Conservation (phyloP, 495 filamentous ascomycete species). For the Staphylotrichum tortipilum region DNA sequence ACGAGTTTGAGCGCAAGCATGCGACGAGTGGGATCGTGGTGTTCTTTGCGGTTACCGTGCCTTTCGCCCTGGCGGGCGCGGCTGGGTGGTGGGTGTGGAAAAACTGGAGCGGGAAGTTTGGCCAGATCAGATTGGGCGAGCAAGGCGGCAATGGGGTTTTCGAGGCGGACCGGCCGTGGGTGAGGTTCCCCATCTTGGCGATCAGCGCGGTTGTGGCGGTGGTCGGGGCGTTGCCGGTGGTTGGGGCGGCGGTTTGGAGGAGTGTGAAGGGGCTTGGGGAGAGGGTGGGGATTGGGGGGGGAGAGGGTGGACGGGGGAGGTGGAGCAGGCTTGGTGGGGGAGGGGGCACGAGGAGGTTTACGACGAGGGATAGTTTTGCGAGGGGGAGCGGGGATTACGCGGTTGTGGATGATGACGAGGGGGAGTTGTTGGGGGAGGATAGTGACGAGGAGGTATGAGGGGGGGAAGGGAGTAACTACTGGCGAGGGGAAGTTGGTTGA, state of each 20-base stretch:
- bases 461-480: too few species aligned
- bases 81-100: conserved; percentile 80
- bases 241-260: conserved; percentile 60
- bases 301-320: conserved; percentile 28
- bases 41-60: conserved; percentile 75
- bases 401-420: conserved; percentile 84
- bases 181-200: conserved; percentile 66
- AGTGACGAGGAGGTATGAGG: conserved; percentile 77
- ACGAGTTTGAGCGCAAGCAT: conserved; percentile 66
- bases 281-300: conserved; percentile 29
- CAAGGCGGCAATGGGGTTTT: conserved; percentile 36
- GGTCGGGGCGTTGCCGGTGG: conserved; percentile 69
- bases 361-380: conserved; percentile 75
- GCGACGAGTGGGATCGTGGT: conserved; percentile 60
- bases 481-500: background rate
- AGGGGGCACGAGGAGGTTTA: conserved; percentile 55
- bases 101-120: conserved; percentile 85
- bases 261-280: conserved; percentile 41
- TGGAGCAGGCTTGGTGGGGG: conserved; percentile 42
- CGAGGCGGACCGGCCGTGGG: conserved; percentile 56
- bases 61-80: conserved; percentile 56
- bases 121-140: conserved; percentile 77
- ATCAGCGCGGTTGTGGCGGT: conserved; percentile 57
- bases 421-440: conserved; percentile 83
- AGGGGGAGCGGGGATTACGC: conserved; percentile 77